Percentiles rank a stretch among this genome's conserved stretches.
Conservation (phyloP, 768 basidiomycete genomes). For the Lanmaoa pseudosensibilis region DNA sequence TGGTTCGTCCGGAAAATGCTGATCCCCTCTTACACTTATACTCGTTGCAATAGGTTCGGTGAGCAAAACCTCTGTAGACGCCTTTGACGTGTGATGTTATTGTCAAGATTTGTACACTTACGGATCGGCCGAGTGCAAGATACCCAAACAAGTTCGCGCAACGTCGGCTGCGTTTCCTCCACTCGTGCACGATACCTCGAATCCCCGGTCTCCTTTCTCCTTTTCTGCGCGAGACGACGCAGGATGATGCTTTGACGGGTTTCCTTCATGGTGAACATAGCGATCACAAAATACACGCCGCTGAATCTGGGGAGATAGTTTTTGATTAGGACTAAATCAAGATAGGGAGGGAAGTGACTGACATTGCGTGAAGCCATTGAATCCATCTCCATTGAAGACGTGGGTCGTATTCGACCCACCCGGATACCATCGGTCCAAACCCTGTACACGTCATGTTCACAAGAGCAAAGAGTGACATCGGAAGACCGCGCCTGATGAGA, state of each 20-base stretch:
- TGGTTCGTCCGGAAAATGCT: neutral
- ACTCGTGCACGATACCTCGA: slow-evolving; percentile 58
- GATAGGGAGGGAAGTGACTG: slow-evolving; percentile 8
- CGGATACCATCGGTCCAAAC: slow-evolving; percentile 61
- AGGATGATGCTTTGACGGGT: slow-evolving; percentile 73
- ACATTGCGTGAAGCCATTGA: slow-evolving; percentile 77
- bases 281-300: slow-evolving; percentile 47
- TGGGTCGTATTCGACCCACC: slow-evolving; percentile 63
- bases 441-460: slow-evolving; percentile 62
- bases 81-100: neutral
- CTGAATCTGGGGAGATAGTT: slow-evolving; percentile 42
- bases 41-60: slow-evolving; percentile 69
- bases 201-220: slow-evolving; percentile 69
- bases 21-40: slow-evolving; percentile 55
- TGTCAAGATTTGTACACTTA: slow-evolving; percentile 36
- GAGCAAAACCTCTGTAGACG: slow-evolving; percentile 15
- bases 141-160: slow-evolving; percentile 59
- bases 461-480: slow-evolving; percentile 71
- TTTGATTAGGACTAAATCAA: neutral
- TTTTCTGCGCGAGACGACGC: slow-evolving; percentile 55
- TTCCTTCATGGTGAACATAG: slow-evolving; percentile 62
- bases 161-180: slow-evolving; percentile 58
- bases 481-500: slow-evolving; percentile 57
- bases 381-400: slow-evolving; percentile 77
- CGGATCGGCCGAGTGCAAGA: slow-evolving; percentile 71